Evolutionary conservation across 2,329 filamentous ascomycete genomes (phyloP), one percentile per base, ranked within the genome.

Genomic region (Beauveria australis): DNA sequence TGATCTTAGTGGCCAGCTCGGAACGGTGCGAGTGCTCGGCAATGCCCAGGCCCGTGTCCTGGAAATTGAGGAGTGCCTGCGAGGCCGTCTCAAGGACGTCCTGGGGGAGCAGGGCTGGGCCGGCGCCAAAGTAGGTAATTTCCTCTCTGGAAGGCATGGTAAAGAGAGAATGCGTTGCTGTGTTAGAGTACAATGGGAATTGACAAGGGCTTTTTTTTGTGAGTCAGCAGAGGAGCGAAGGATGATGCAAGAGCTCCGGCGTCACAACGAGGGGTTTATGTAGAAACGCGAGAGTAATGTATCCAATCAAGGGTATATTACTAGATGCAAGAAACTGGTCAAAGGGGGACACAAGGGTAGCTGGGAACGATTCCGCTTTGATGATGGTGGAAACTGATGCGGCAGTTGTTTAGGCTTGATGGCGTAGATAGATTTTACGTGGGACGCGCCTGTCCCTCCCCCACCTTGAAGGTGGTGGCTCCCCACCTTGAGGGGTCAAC

Each of bases 1-100:
- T 83, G 68, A 97, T 91, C 64, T 86, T 83, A 64, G 85, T 83
- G 28, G 93, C 93, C 49, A 89, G 82, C 63, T 84, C 80, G 16
- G 90, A 95, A 65, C 93, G 89, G 74, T 97, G 93, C 10, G 89
- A 93, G 72, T 95, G 91, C 75, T 97, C 93, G 64, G 89, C 91
- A 48, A 55, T 82, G 57, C 92, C 92, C 59, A 97, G 81, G 61
- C 93, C 93, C 44, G 86, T 90, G 72, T 84, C 80, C 52, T 93
- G 79, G 78, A 86, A 96, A 79, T 97, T 89, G 65, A 96, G 75
- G 5, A 97, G 85, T 1, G 89, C 89, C 71, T 85, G 73, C 1
- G 91, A 86, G 55, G 91, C 92, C 49, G 79, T 81, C 73, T 94
- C 85, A 54, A 97, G 83, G 24, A 97, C 89, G 4, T 84, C 76